Percentiles rank a stretch among this genome's conserved stretches.
Conservation (phyloP, 805 yeast genomes). For the Spathaspora girioi region DNA sequence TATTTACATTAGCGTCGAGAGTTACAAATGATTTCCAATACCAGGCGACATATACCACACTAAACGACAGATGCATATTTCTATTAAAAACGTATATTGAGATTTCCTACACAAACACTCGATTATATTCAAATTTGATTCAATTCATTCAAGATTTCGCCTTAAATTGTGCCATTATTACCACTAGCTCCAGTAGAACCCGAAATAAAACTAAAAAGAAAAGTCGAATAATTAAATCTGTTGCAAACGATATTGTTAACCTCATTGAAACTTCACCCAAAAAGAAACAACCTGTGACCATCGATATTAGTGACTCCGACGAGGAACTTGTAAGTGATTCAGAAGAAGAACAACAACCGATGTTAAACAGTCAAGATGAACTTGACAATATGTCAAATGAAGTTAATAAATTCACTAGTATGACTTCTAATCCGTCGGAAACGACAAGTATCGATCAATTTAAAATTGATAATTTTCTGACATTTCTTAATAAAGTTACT, state of each 20-base stretch:
- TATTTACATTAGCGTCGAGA: constrained; percentile 30
- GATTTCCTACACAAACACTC: background rate
- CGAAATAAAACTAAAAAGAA: background rate
- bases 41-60: constrained; percentile 5
- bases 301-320: background rate
- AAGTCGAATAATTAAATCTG: background rate
- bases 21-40: constrained; percentile 1
- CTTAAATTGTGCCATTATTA: background rate
- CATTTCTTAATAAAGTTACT: background rate
- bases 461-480: background rate
- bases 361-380: background rate
- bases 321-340: background rate
- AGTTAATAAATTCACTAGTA: background rate
- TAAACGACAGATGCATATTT: constrained; percentile 16
- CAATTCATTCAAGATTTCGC: background rate
- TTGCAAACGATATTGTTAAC: background rate
- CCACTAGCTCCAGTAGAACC: background rate
- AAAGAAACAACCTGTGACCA: background rate
- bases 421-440: background rate
- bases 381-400: background rate
- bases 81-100: background rate
- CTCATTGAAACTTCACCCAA: background rate
- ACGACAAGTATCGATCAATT: background rate
- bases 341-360: background rate
- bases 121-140: background rate